phyloP scores from a whole-genome alignment of 805 yeast species.

The Yamadazyma nakazawae region DNA sequence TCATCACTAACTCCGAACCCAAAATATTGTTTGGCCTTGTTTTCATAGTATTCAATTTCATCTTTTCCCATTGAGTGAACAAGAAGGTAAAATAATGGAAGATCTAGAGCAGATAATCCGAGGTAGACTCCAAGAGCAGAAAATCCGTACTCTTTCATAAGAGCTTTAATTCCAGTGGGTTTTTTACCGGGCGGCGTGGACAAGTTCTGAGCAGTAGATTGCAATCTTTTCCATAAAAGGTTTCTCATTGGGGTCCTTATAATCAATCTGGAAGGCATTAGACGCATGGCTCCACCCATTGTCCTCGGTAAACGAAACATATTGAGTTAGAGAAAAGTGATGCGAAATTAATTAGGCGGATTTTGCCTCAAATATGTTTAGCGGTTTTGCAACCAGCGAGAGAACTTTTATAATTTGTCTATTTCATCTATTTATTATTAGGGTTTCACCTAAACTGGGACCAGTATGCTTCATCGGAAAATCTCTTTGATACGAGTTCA shows the following conservation, averaged over 20 bases:
- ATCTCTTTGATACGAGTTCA: conserved; percentile 56
- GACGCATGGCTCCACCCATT: neutral
- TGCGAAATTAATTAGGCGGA: neutral
- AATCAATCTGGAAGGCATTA: neutral
- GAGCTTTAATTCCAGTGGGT: conserved; percentile 52
- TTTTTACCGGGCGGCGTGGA: conserved; percentile 18
- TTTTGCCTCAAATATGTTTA: neutral
- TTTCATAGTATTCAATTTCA: conserved; percentile 63
- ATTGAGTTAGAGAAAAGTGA: neutral
- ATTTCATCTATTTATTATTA: neutral
- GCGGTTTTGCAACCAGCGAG: neutral
- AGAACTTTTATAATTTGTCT: neutral
- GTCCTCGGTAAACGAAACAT: conserved; percentile 2
- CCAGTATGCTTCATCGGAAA: conserved; percentile 73
- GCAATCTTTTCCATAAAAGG: conserved; percentile 10
- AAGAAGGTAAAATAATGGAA: conserved; percentile 75
- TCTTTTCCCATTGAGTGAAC: conserved; percentile 91
- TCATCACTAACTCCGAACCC: conserved; percentile 58
- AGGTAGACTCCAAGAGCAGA: conserved; percentile 85
- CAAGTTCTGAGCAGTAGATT: conserved; percentile 15
- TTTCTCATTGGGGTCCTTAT: conserved; percentile 1
- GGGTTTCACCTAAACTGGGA: conserved; percentile 40
- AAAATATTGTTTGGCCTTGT: conserved; percentile 52
- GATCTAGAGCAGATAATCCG: conserved; percentile 67
- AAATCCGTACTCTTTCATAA: conserved; percentile 85